Percentiles rank a stretch among this genome's conserved stretches.
These are phyloP conservation scores for Trichocladium uniseriatum DNA, from an alignment of 495 filamentous ascomycete species.

Conservation along the genomic window DNA sequence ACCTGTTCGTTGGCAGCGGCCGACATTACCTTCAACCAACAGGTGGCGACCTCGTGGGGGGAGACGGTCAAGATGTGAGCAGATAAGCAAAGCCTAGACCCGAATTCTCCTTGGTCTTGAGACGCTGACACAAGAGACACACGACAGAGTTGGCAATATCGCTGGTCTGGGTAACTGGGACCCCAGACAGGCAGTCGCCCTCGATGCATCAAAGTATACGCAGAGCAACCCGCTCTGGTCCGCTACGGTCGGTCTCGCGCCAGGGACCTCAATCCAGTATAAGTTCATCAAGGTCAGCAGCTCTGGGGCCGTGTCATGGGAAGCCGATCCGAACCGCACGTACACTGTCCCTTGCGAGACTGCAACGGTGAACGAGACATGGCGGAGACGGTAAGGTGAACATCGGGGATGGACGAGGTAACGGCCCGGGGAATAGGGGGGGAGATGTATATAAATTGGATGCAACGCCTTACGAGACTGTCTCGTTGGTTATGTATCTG, in stretches of 20 bases:
- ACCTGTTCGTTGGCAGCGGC: slow-evolving; percentile 35
- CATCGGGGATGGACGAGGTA: too few species aligned
- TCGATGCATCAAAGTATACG: slow-evolving; percentile 49
- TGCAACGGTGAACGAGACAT: slow-evolving; percentile 12
- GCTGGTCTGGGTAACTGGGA: slow-evolving; percentile 50
- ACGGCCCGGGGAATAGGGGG: too few species aligned
- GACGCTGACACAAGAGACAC: too few species aligned
- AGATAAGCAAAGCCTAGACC: background rate
- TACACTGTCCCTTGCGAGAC: slow-evolving; percentile 44
- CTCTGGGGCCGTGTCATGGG: slow-evolving; percentile 51
- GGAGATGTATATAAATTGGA: too few species aligned
- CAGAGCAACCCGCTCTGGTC: slow-evolving; percentile 49
- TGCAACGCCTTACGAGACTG: too few species aligned
- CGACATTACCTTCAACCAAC: slow-evolving; percentile 49
- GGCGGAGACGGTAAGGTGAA: slow-evolving; percentile 1
- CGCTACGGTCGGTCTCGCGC: slow-evolving; percentile 39
- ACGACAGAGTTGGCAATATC: slow-evolving; percentile 39
- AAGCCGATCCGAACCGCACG: slow-evolving; percentile 52
- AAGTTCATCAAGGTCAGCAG: slow-evolving; percentile 57
- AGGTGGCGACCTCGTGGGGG: slow-evolving; percentile 44
- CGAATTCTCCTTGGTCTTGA: too few species aligned
- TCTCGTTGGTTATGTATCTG: too few species aligned
- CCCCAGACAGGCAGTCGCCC: slow-evolving; percentile 37
- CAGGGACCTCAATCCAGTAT: slow-evolving; percentile 49
- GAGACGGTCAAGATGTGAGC: slow-evolving; percentile 48